A percentile compares a stretch with the other conserved stretches of the same genome.
Evolutionary conservation across 1,284 basidiomycete genomes (phyloP).

Genomic region (Rhodotorula sp.): DNA sequence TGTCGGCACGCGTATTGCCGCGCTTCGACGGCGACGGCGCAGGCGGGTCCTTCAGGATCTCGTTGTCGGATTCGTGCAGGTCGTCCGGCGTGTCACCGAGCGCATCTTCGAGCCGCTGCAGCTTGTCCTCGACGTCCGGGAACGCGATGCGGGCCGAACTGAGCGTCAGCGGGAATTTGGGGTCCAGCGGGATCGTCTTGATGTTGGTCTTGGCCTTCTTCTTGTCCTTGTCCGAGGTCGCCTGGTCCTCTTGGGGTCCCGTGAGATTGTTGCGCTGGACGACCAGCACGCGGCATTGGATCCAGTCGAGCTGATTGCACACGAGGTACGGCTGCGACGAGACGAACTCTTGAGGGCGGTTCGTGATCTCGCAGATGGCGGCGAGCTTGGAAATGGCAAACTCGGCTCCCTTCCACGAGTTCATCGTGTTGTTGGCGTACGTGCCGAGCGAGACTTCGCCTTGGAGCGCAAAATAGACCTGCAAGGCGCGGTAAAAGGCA

Average conservation of each 20-base stretch:
- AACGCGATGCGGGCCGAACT: constrained; percentile 5
- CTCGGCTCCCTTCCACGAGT: constrained; percentile 39
- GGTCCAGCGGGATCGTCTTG: constrained; percentile 32
- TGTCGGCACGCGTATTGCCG: not conserved
- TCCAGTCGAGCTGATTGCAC: constrained; percentile 37
- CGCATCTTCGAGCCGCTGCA: constrained; percentile 23
- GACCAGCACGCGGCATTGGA: constrained; percentile 30
- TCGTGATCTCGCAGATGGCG: constrained; percentile 41
- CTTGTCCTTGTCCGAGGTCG: not conserved
- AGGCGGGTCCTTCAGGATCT: constrained; percentile 27
- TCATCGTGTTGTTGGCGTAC: constrained; percentile 18
- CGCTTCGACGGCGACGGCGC: constrained; percentile 13
- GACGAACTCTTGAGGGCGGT: constrained; percentile 33
- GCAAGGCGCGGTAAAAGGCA: not conserved
- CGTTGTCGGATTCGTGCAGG: constrained; percentile 31
- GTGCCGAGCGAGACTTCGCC: constrained; percentile 19
- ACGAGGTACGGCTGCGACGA: constrained; percentile 33
- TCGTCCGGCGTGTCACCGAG: constrained; percentile 27
- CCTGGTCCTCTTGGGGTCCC: not conserved
- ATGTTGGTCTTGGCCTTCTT: not conserved
- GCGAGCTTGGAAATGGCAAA: constrained; percentile 32
- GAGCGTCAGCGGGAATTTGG: constrained; percentile 25
- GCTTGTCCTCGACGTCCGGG: constrained; percentile 38
- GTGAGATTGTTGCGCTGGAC: constrained; percentile 8
- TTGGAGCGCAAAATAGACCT: constrained; percentile 19